Conservation (phyloP, 495 filamentous ascomycete species). For the Cercophora sp. region DNA sequence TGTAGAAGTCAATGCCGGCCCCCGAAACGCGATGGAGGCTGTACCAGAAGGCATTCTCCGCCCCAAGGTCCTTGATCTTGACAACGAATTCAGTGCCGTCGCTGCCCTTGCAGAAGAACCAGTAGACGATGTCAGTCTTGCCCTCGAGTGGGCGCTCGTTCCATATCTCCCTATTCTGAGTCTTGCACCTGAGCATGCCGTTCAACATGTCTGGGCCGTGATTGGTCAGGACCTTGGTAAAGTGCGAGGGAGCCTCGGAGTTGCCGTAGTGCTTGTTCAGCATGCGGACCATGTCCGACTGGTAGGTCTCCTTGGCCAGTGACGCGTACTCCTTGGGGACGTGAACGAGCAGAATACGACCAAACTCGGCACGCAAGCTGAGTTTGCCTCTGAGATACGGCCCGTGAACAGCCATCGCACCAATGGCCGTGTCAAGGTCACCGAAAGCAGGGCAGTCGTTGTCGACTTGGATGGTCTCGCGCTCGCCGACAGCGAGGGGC, state of each 20-base stretch:
- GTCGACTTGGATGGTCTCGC: conserved; percentile 17
- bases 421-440: conserved; percentile 15
- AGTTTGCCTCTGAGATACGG: conserved; percentile 31
- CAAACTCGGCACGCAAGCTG: conserved; percentile 38
- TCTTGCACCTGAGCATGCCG: conserved; percentile 28
- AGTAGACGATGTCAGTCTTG: background rate
- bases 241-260: conserved; percentile 22
- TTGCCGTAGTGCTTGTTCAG: conserved; percentile 20
- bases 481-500: conserved; percentile 14
- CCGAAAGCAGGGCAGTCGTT: background rate
- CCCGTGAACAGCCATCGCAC: conserved; percentile 8
- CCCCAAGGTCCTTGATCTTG: conserved; percentile 11
- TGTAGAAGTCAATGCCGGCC: background rate
- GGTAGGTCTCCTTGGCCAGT: too few species aligned
- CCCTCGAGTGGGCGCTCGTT: background rate
- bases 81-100: background rate
- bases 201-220: conserved; percentile 34
- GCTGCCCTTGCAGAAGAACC: background rate
- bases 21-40: conserved; percentile 15
- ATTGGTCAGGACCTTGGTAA: conserved; percentile 41
- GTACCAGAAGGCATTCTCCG: conserved; percentile 20
- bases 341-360: conserved; percentile 33
- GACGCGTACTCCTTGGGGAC: background rate
- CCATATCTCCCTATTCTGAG: background rate
- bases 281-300: conserved; percentile 11